Percentiles rank a stretch among this genome's conserved stretches.
Conservation (phyloP, 2,329 filamentous ascomycete genomes). For the Beauveria medogensis region DNA sequence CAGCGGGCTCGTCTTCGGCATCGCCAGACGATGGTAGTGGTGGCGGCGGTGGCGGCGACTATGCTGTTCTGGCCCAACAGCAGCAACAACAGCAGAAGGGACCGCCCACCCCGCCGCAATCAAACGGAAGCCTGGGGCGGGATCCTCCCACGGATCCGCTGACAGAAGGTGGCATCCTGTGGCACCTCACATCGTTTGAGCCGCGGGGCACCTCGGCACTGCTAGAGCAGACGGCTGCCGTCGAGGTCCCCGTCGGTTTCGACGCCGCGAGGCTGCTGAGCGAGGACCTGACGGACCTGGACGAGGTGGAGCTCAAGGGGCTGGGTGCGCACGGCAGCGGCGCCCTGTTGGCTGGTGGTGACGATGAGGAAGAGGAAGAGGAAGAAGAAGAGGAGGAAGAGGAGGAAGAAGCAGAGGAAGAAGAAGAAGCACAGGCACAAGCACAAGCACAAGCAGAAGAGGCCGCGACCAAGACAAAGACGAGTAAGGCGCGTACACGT, state of each 20-base stretch:
- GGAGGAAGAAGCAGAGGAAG: neutral
- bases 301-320: slow-evolving; percentile 79
- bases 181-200: slow-evolving; percentile 79
- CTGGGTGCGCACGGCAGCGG: slow-evolving; percentile 39
- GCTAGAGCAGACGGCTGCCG: slow-evolving; percentile 47
- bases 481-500: neutral
- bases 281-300: slow-evolving; percentile 84
- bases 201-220: slow-evolving; percentile 71
- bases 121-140: slow-evolving; percentile 47
- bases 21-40: slow-evolving; percentile 42
- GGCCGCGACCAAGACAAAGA: neutral
- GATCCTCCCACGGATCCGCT: slow-evolving; percentile 46
- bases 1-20: slow-evolving; percentile 28
- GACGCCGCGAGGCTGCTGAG: slow-evolving; percentile 63
- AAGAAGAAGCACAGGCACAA: neutral
- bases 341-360: slow-evolving; percentile 28
- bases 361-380: neutral
- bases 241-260: slow-evolving; percentile 24
- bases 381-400: neutral
- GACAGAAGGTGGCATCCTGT: slow-evolving; percentile 70
- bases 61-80: slow-evolving; percentile 20
- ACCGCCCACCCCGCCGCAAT: slow-evolving; percentile 61
- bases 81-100: slow-evolving; percentile 16
- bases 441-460: neutral
- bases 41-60: slow-evolving; percentile 29